Evolutionary conservation across 768 basidiomycete genomes (phyloP).

Genomic region (Pleurotus tuber-regium): DNA sequence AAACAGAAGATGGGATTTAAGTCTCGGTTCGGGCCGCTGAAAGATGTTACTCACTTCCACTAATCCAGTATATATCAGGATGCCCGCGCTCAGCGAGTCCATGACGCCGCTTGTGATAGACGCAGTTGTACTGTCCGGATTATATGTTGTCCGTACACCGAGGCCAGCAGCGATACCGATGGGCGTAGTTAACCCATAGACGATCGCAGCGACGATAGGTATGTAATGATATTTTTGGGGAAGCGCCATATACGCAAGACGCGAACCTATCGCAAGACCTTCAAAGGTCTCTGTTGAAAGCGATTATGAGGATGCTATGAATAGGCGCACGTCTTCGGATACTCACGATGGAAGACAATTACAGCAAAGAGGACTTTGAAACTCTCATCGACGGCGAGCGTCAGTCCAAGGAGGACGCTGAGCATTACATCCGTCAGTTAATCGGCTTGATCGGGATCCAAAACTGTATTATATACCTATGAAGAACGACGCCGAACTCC

Average conservation of each 20-base stretch:
- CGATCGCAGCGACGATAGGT: slow-evolving; percentile 54
- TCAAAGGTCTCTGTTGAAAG: slow-evolving; percentile 77
- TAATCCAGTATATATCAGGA: slow-evolving; percentile 83
- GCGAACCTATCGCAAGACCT: slow-evolving; percentile 89
- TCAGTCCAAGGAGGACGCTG: slow-evolving; percentile 84
- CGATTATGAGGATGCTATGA: not conserved
- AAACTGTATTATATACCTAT: slow-evolving; percentile 45
- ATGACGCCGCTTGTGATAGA: slow-evolving; percentile 82
- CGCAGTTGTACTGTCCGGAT: slow-evolving; percentile 72
- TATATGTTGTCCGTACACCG: slow-evolving; percentile 74
- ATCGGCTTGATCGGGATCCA: not conserved
- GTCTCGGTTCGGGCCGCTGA: not conserved
- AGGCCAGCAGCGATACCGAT: slow-evolving; percentile 86
- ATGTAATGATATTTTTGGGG: slow-evolving; percentile 52
- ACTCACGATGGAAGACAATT: slow-evolving; percentile 87
- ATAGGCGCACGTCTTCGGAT: too few relatives aligned
- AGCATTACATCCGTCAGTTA: not conserved
- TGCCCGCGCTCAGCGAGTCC: slow-evolving; percentile 84
- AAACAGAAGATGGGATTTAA: slow-evolving; percentile 16
- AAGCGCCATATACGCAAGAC: slow-evolving; percentile 74
- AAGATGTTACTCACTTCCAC: slow-evolving; percentile 58
- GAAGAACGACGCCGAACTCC: slow-evolving; percentile 90
- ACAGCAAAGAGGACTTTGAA: slow-evolving; percentile 91
- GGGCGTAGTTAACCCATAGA: slow-evolving; percentile 82
- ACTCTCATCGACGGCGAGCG: slow-evolving; percentile 80